A percentile compares a stretch with the other conserved stretches of the same genome.
Conservation (phyloP, 1,139 yeast genomes). For the Kurtzmaniella quercitrusa region DNA sequence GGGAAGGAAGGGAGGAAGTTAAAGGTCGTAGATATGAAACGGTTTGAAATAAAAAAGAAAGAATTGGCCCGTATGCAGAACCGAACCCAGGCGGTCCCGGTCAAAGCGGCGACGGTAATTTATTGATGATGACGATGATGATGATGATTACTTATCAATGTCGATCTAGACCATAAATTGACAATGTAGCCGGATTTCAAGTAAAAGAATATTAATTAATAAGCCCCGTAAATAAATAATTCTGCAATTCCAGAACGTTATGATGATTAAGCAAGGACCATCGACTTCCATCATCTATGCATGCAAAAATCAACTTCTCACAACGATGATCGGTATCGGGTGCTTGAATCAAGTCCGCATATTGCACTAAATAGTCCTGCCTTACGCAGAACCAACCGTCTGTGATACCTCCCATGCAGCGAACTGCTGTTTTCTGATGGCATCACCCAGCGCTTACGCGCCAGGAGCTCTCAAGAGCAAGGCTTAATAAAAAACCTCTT, state of each 20-base stretch:
- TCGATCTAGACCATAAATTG: no score
- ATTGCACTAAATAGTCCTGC: conserved; percentile 72
- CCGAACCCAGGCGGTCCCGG: neutral
- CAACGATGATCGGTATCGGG: conserved; percentile 82
- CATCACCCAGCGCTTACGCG: conserved; percentile 73
- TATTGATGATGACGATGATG: no score
- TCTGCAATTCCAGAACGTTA: no score
- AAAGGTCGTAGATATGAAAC: no score
- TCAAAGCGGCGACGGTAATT: neutral
- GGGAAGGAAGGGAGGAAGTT: no score
- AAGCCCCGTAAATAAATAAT: no score
- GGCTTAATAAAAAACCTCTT: conserved; percentile 9
- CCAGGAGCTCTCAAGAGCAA: conserved; percentile 69
- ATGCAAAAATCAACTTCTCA: conserved; percentile 24
- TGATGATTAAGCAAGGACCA: no score
- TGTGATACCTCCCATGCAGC: conserved; percentile 69
- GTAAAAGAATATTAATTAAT: no score
- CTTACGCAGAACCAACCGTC: conserved; percentile 57
- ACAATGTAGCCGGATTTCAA: no score
- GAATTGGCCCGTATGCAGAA: neutral
- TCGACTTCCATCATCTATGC: neutral
- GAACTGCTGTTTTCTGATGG: conserved; percentile 57
- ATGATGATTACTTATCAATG: no score
- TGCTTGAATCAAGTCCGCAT: conserved; percentile 59
- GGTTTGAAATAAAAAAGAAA: conserved; percentile 3